A percentile compares a stretch with the other conserved stretches of the same genome.
Evolutionary conservation across 192 early-diverging fungal genomes (phyloP).

Genomic region (Entomortierella lignicola): DNA sequence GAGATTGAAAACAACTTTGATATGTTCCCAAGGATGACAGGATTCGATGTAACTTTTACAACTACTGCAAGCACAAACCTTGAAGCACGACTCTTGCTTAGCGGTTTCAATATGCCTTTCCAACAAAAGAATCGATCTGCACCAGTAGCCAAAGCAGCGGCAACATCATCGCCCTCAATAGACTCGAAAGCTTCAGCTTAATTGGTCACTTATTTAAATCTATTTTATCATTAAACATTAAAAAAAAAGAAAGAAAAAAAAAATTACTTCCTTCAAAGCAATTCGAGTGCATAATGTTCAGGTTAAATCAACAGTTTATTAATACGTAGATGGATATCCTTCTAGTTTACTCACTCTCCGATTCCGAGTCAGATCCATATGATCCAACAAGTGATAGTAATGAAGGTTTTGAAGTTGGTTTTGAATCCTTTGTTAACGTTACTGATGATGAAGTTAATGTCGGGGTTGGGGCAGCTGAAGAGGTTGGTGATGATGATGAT

Average conservation of each 20-base stretch:
- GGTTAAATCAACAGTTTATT: no score
- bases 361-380: conserved; percentile 49
- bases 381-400: conserved; percentile 35
- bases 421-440: not conserved
- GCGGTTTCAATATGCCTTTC: conserved; percentile 94
- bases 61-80: conserved; percentile 85
- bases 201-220: not conserved
- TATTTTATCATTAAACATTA: not conserved
- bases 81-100: conserved; percentile 84
- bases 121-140: conserved; percentile 45
- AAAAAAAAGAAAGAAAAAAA: not conserved
- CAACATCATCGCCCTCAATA: conserved; percentile 8
- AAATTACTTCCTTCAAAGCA: not conserved
- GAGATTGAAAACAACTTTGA: conserved; percentile 98
- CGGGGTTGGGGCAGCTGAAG: not conserved
- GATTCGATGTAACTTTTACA: conserved; percentile 86
- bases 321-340: no score
- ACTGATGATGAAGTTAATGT: not conserved
- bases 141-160: conserved; percentile 21
- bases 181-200: conserved; percentile 21
- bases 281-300: no score
- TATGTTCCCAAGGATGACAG: conserved; percentile 89
- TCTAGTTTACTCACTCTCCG: conserved; percentile 8
- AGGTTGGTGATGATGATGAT: conserved; percentile 5
- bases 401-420: conserved; percentile 7